These are phyloP conservation scores for Exophiala sp. DNA, from an alignment of 2,329 filamentous ascomycete genomes.

Conservation along the genomic window DNA sequence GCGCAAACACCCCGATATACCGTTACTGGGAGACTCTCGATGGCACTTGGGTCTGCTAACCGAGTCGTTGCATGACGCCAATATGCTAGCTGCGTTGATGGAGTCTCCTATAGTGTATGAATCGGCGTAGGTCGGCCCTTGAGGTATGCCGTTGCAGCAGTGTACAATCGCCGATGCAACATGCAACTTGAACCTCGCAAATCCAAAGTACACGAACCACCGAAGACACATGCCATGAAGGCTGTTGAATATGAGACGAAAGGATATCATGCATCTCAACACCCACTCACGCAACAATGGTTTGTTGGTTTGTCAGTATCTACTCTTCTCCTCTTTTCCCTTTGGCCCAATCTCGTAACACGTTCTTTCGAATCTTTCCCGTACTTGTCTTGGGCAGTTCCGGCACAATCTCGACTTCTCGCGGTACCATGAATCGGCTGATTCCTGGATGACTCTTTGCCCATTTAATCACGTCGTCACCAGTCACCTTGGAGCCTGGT, in stretches of 20 bases:
- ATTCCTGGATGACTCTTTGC: slow-evolving; percentile 74
- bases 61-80: no score
- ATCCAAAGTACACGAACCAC: no score
- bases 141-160: no score
- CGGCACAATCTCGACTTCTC: slow-evolving; percentile 67
- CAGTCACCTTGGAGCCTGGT: slow-evolving; percentile 54
- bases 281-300: not conserved
- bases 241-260: not conserved
- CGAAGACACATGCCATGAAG: no score
- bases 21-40: no score
- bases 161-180: no score
- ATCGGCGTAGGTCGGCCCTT: no score
- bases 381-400: slow-evolving; percentile 96
- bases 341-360: slow-evolving; percentile 79
- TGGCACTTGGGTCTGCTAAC: no score
- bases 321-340: slow-evolving; percentile 33
- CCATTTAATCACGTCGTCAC: slow-evolving; percentile 75
- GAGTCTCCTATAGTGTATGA: no score
- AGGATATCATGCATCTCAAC: not conserved
- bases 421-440: slow-evolving; percentile 80
- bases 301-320: not conserved
- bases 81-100: no score
- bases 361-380: slow-evolving; percentile 93
- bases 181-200: no score
- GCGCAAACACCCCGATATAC: no score